A percentile compares a stretch with the other conserved stretches of the same genome.
Conservation (phyloP, 176 grass and related monocot species). For the Oryza longistaminata region DNA sequence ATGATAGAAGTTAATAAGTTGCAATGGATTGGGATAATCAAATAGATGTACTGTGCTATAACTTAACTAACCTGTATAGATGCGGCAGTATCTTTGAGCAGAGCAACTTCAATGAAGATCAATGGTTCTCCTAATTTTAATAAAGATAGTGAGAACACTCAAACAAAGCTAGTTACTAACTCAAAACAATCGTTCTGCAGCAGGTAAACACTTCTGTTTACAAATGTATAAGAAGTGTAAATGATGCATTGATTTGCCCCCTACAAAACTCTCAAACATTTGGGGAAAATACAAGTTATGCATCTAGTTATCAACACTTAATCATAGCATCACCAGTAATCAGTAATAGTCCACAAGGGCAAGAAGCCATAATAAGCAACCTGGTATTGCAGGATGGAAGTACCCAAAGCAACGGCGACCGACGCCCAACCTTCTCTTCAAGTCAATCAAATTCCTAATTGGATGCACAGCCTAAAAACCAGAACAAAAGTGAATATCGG, state of each 20-base stretch:
- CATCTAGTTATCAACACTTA: background rate
- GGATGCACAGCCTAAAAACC: constrained; percentile 78
- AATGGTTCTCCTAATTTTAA: constrained; percentile 73
- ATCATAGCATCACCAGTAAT: too few species aligned
- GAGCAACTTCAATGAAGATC: constrained; percentile 97
- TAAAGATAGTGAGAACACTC: constrained; percentile 17
- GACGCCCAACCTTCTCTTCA: constrained; percentile 87
- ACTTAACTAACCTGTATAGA: constrained; percentile 78
- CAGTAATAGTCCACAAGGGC: background rate
- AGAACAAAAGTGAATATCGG: constrained; percentile 25
- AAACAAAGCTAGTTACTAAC: constrained; percentile 1
- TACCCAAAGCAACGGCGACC: constrained; percentile 94
- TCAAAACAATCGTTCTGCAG: background rate
- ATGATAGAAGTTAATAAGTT: constrained; percentile 31
- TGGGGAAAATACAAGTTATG: background rate
- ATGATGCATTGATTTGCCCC: background rate
- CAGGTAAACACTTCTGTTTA: background rate
- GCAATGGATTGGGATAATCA: background rate
- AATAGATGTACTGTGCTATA: constrained; percentile 12
- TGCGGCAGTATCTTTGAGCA: constrained; percentile 77
- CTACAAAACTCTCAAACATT: background rate
- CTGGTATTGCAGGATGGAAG: constrained; percentile 95
- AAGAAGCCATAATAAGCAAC: constrained; percentile 35
- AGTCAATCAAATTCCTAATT: constrained; percentile 93
- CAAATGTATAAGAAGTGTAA: background rate